These are phyloP conservation scores for Neltuma alba DNA, from an alignment of 306 rosid species.

Conservation along the genomic window DNA sequence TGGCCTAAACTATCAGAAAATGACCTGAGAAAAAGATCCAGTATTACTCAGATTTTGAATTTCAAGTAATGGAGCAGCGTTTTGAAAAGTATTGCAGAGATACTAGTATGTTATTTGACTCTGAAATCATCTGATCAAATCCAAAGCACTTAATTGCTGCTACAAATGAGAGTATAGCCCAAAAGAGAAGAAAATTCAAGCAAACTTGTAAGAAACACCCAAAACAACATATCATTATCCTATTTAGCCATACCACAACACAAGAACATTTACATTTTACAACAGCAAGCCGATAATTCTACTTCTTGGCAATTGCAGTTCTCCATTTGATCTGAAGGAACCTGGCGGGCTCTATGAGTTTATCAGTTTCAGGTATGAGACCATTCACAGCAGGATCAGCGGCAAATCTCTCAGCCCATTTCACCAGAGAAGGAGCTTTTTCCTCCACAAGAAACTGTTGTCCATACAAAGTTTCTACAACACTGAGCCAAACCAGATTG, in stretches of 20 bases:
- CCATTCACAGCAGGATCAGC: slow-evolving; percentile 40
- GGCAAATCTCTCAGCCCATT: slow-evolving; percentile 45
- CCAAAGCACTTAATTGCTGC: background rate
- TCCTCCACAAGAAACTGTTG: slow-evolving; percentile 32
- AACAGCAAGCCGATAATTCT: background rate
- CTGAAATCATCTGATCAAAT: background rate
- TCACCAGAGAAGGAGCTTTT: slow-evolving; percentile 35
- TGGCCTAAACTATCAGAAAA: background rate
- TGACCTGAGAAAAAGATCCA: background rate
- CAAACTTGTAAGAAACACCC: background rate
- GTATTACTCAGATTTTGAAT: background rate
- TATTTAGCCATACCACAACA: background rate
- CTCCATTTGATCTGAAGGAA: slow-evolving; percentile 26
- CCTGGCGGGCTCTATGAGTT: slow-evolving; percentile 45
- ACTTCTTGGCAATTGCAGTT: slow-evolving; percentile 11
- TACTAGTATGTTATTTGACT: background rate
- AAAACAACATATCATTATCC: background rate
- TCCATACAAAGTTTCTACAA: slow-evolving; percentile 28
- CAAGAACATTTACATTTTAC: background rate
- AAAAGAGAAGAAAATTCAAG: background rate
- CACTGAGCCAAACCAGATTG: slow-evolving; percentile 42
- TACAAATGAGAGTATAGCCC: background rate
- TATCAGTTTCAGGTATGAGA: slow-evolving; percentile 44
- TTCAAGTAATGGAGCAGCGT: background rate
- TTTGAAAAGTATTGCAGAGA: background rate